Conservation (phyloP, 345 rosid species). For the Adansonia digitata region DNA sequence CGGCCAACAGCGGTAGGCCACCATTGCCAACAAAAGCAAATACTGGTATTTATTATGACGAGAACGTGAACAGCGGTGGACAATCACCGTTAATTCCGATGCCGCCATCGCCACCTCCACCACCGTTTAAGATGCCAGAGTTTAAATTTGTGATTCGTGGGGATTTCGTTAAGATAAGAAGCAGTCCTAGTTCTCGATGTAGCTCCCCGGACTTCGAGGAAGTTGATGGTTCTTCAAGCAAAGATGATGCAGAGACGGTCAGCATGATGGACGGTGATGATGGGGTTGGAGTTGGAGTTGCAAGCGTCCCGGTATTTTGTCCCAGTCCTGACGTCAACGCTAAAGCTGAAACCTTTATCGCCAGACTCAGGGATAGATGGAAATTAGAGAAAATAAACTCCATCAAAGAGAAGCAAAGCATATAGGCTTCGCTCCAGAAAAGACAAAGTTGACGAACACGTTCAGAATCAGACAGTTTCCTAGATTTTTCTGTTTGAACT, state of each 20-base stretch:
- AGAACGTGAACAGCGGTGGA: constrained; percentile 30
- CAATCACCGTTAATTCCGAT: constrained; percentile 44
- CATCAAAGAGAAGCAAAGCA: constrained; percentile 32
- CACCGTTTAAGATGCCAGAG: constrained; percentile 48
- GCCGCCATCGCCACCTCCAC: constrained; percentile 50
- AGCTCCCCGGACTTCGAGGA: constrained; percentile 56
- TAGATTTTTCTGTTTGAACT: background rate
- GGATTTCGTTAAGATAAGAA: constrained; percentile 49
- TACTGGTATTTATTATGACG: constrained; percentile 19
- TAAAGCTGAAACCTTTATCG: constrained; percentile 83
- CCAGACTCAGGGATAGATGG: constrained; percentile 73
- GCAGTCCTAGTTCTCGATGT: constrained; percentile 56
- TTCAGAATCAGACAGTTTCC: background rate
- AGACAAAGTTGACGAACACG: background rate
- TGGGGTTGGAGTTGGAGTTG: constrained; percentile 12
- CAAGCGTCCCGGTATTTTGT: constrained; percentile 33
- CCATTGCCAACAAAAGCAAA: constrained; percentile 49
- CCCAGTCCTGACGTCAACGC: constrained; percentile 85
- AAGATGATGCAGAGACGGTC: constrained; percentile 19
- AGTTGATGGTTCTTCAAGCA: constrained; percentile 13
- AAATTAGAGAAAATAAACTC: constrained; percentile 73
- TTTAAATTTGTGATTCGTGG: constrained; percentile 37
- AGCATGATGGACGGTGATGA: constrained; percentile 26
- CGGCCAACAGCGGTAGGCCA: constrained; percentile 38
- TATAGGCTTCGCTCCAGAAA: background rate